phyloP scores from a whole-genome alignment of 495 filamentous ascomycete genomes.

The Neurospora africana region DNA sequence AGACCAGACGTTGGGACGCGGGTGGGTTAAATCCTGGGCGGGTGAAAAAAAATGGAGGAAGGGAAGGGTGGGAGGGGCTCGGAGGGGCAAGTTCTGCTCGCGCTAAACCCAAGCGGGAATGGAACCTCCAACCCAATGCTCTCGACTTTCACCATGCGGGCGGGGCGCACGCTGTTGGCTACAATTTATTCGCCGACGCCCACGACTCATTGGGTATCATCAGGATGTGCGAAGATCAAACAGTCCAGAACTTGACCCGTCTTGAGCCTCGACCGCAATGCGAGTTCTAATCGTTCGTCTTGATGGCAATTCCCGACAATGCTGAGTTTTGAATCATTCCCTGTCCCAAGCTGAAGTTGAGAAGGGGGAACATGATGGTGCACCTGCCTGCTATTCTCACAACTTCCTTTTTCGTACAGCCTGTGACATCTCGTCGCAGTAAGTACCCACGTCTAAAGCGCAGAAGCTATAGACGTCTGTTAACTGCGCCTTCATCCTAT shows the following conservation, averaged over 20 bases:
- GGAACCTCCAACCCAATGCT: neutral
- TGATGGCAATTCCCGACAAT: neutral
- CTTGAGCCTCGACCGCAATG: neutral
- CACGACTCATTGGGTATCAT: neutral
- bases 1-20: neutral
- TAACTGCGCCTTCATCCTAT: neutral
- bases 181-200: neutral
- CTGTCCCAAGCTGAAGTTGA: neutral
- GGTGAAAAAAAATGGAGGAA: slow-evolving; percentile 7
- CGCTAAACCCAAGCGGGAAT: slow-evolving; percentile 9
- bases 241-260: neutral
- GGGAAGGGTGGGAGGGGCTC: slow-evolving; percentile 15
- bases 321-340: neutral
- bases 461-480: neutral
- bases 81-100: slow-evolving; percentile 22
- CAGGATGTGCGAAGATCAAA: neutral
- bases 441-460: neutral
- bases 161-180: neutral
- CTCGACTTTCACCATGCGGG: neutral
- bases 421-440: neutral
- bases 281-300: neutral
- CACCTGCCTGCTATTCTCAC: neutral
- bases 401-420: neutral
- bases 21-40: slow-evolving; percentile 8
- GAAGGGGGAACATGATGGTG: neutral